Evolutionary conservation across 2,329 filamentous ascomycete genomes (phyloP).

Genomic region (Saccharata proteae): DNA sequence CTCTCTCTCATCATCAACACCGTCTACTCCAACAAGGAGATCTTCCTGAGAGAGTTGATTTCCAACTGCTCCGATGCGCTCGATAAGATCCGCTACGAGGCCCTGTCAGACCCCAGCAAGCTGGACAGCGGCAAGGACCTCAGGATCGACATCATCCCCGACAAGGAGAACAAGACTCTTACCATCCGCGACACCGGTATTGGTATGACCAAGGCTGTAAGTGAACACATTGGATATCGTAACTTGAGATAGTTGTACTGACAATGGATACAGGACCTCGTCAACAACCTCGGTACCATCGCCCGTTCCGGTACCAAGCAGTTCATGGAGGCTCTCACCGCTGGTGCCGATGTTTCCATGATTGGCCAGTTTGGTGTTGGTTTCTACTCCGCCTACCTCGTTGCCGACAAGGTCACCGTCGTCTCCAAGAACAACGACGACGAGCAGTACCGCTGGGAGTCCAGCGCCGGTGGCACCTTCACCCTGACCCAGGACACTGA

Average conservation of each 20-base stretch:
- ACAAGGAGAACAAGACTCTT: conserved; percentile 95
- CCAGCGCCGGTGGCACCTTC: conserved; percentile 93
- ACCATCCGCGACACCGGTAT: conserved; percentile 98
- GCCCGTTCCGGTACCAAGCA: conserved; percentile 99
- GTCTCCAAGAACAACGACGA: conserved; percentile 99
- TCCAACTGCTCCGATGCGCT: conserved; percentile 98
- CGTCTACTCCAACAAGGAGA: conserved; percentile 99
- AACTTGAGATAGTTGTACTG: conserved; percentile 18
- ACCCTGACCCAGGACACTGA: conserved; percentile 83
- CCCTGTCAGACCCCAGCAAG: conserved; percentile 92
- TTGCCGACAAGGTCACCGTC: conserved; percentile 91
- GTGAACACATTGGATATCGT: conserved; percentile 27
- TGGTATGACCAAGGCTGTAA: conserved; percentile 99
- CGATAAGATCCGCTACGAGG: conserved; percentile 99
- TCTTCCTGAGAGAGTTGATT: conserved; percentile 96
- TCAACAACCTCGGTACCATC: conserved; percentile 99
- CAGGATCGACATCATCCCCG: conserved; percentile 95
- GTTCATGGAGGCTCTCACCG: conserved; percentile 99
- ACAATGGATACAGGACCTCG: conserved; percentile 60
- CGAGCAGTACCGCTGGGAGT: conserved; percentile 99
- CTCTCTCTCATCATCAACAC: conserved; percentile 99
- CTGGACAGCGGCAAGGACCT: conserved; percentile 97
- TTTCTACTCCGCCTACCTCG: conserved; percentile 99
- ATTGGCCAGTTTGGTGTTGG: conserved; percentile 99
- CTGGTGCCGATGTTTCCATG: conserved; percentile 99